Base-by-base conservation (phyloP, 2,329 filamentous ascomycete genomes). In the Trichoderma simmonsii region DNA sequence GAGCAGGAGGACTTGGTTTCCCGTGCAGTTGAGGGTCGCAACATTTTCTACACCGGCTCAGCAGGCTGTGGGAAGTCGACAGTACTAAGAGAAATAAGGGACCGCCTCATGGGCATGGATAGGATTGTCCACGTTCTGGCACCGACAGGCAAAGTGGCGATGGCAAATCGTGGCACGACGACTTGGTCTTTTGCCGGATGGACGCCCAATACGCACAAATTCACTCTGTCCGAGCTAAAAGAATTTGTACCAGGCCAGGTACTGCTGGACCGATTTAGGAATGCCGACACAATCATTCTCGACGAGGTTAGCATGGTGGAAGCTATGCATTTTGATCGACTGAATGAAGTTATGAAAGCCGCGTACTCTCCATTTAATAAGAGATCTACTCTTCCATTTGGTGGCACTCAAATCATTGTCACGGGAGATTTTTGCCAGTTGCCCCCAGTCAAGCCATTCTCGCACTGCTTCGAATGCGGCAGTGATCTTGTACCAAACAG, bases 301-400 rank as follows among this genome's bases (percentile, higher is more conserved):
- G 89, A 92, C 74, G 90, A 92, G 78, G 87, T 92, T 71, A 89
- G 86, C 73, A 92, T 92, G 90, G 83, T 91, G 0, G 87, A 89
- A 64, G 88, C 85, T 85, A 71, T 75, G 43, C 73, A 78, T 28
- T 24, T 79, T 0, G 59, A 78, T 32, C 77, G 74, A 21, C 75
- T 79, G 14, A 76, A 77, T 11, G 6, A 21, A 8, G 70, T 72
- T 32, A 70, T 79, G 80, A 86, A 87, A 72, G 73, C 66, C 1
- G 56, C 71, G 1, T 61, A 56, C 2, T 36, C 43, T 56, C 43
- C 51, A 7, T 28, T 36, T n/a, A 15, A 68, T 12, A 12, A 60
- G 15, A 6, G 15, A 11, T 65, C 70, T 54, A 15, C 28, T 18
- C 51, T 66, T 32, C 72, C 77, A 2, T 79, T 79, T 64, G 77